Base-by-base conservation (phyloP, 805 yeast species). In the Candida namnaoensis region DNA sequence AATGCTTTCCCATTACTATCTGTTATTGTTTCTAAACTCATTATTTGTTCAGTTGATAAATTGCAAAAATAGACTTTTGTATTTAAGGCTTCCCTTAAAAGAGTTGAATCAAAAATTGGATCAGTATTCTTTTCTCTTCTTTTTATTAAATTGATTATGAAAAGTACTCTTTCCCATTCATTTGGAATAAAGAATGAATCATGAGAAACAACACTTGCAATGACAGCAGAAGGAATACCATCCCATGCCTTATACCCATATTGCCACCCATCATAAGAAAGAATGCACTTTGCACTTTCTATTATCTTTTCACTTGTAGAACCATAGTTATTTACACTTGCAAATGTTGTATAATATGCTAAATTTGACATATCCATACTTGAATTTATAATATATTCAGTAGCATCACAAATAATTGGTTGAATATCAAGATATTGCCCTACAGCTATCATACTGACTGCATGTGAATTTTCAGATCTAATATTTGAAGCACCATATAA, bases 131-230 rank as follows among this genome's bases (percentile, higher is more conserved):
- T 40, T 35, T 47, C 43, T 30, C 71, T 47, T 51, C 71, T 53
- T 44, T 68, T 70, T 35, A 71, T 59, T 37, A 72, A 48, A 36
- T 58, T 64, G 33, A 71, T 65, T 4, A 69, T 60, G 45, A 76
- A 74, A 27, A 69, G 45, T 36, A 76, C 71, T 40, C 82, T 59
- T 36, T 74, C 78, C 77, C 77, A 74, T 51, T 76, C 82, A 2
- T 66, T 64, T 2, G 76, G 74, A 5, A 73, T 73, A 51, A 71
- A 76, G 47, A 76, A 75, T 19, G 68, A 71, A 47, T 76, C 78
- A 14, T 67, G 61, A 0, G 72, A 67, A 12, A 75, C 63, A 6
- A 72, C 71, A 26, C 66, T 68, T 0, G 69, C 61, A 13, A 72
- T 63, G 6, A 73, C 56, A 1, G 58, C 47, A 0, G 53, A 54